Percentiles rank a stretch among this genome's conserved stretches.
phyloP scores from a whole-genome alignment of 306 rosid genomes.

The Dalbergia cochinchinensis region DNA sequence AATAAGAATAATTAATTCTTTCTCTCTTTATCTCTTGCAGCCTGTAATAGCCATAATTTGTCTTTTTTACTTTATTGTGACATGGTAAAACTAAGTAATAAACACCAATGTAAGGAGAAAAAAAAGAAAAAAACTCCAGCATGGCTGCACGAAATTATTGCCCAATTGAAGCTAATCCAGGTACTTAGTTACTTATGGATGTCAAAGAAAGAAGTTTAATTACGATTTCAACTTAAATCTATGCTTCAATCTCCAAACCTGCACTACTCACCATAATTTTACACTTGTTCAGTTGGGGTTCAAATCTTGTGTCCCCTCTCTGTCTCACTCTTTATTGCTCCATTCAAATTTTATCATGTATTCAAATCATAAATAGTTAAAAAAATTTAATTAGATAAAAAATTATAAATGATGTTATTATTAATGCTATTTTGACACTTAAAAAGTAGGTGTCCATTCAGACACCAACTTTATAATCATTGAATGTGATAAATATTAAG shows the following conservation, averaged over 20 bases:
- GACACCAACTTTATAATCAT: too few species aligned
- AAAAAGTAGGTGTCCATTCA: too few species aligned
- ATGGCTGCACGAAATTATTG: neutral
- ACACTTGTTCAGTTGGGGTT: too few species aligned
- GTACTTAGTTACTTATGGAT: neutral
- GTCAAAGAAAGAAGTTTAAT: neutral
- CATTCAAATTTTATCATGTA: neutral
- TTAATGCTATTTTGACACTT: too few species aligned
- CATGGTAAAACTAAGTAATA: neutral
- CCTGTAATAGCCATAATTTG: neutral
- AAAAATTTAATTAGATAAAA: too few species aligned
- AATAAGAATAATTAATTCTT: neutral
- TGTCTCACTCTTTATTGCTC: neutral
- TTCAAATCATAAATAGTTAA: too few species aligned
- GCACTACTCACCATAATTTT: neutral
- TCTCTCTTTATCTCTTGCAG: neutral
- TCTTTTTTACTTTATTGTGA: neutral
- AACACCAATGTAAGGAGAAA: neutral
- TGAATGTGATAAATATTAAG: too few species aligned
- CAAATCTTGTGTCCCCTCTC: too few species aligned
- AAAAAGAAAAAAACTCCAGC: neutral
- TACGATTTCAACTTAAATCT: neutral
- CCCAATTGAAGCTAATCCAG: neutral
- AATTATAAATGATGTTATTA: too few species aligned
- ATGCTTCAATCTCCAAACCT: neutral